phyloP scores from a whole-genome alignment of 2,329 filamentous ascomycete genomes.

The Incumbomyces lentus region DNA sequence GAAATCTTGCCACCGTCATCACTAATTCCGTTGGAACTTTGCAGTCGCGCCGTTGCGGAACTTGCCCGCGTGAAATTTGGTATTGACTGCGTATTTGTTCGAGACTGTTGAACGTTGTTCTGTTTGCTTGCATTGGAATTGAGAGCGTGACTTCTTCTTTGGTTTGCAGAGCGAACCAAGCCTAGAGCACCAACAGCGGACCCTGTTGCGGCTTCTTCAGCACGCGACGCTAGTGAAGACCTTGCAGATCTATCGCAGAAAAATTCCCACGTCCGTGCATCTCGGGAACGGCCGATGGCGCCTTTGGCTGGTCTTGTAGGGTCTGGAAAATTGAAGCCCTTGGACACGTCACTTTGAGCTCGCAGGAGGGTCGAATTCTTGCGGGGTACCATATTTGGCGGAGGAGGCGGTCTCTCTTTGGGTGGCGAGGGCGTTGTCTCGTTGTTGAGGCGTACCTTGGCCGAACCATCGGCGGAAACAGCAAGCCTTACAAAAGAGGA shows the following conservation, averaged over 20 bases:
- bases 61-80: conserved; percentile 50
- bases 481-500: conserved; percentile 57
- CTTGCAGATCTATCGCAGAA: conserved; percentile 73
- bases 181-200: conserved; percentile 74
- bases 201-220: conserved; percentile 68
- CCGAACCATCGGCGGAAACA: conserved; percentile 79
- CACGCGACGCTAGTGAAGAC: conserved; percentile 69
- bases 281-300: conserved; percentile 63
- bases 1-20: conserved; percentile 21
- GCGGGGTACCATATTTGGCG: conserved; percentile 28
- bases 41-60: conserved; percentile 54
- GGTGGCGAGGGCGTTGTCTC: conserved; percentile 60
- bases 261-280: conserved; percentile 84
- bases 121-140: conserved; percentile 38
- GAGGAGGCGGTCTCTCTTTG: conserved; percentile 39
- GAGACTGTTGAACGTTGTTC: conserved; percentile 36
- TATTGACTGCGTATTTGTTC: conserved; percentile 37
- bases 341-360: conserved; percentile 20
- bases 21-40: conserved; percentile 32
- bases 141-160: conserved; percentile 31
- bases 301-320: conserved; percentile 21
- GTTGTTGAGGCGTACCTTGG: conserved; percentile 65
- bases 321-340: conserved; percentile 12
- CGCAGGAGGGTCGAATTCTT: conserved; percentile 40
- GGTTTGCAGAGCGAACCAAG: conserved; percentile 62